Evolutionary conservation across 805 yeast genomes (phyloP).

Genomic region (Candida alai): DNA sequence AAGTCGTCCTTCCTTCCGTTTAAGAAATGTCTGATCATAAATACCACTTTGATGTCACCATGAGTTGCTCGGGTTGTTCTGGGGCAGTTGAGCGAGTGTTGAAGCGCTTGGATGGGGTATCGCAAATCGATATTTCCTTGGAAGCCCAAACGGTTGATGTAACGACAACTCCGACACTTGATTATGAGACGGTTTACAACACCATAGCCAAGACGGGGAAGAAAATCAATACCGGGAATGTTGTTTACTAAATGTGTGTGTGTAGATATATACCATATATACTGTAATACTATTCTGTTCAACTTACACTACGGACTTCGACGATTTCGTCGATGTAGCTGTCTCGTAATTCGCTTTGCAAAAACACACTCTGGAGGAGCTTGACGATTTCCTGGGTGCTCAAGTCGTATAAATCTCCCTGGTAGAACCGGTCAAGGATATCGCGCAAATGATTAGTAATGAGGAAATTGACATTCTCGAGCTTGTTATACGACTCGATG

Average conservation of each 20-base stretch:
- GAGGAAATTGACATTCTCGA: constrained; percentile 29
- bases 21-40: constrained; percentile 50
- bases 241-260: constrained; percentile 34
- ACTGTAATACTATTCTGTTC: constrained; percentile 1
- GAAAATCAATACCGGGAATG: constrained; percentile 64
- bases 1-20: no score
- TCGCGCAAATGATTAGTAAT: constrained; percentile 39
- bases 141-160: constrained; percentile 83
- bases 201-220: constrained; percentile 91
- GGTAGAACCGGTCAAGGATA: constrained; percentile 47
- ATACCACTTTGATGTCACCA: constrained; percentile 76
- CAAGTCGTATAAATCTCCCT: constrained; percentile 48
- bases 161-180: constrained; percentile 45
- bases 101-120: constrained; percentile 67
- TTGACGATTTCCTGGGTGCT: constrained; percentile 43
- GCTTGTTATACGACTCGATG: constrained; percentile 22
- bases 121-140: constrained; percentile 67
- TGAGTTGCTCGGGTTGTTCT: constrained; percentile 88
- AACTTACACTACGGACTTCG: constrained; percentile 33
- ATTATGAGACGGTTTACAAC: constrained; percentile 74
- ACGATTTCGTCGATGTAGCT: constrained; percentile 43
- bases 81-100: constrained; percentile 80
- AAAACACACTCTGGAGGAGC: constrained; percentile 41
- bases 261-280: constrained; percentile 1
- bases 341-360: constrained; percentile 44